Evolutionary conservation across 257 asterid species (phyloP).

Genomic region (Mentha longifolia): DNA sequence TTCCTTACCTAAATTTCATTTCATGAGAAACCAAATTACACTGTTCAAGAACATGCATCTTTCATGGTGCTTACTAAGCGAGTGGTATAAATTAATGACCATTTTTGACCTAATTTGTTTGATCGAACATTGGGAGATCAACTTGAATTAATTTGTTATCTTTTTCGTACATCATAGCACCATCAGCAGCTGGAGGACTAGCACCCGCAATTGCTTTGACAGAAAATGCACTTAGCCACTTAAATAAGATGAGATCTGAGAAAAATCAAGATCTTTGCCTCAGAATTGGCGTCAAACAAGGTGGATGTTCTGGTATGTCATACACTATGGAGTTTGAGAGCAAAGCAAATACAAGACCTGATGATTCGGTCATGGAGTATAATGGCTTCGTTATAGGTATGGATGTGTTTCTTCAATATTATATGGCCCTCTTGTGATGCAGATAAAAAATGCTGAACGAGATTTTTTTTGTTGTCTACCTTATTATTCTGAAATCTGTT

Average conservation of each 20-base stretch:
- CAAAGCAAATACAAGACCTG: constrained; percentile 71
- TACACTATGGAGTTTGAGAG: constrained; percentile 94
- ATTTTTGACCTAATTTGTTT: neutral
- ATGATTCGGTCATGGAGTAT: constrained; percentile 87
- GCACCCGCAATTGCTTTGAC: constrained; percentile 87
- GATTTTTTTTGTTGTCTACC: neutral
- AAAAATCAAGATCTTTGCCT: constrained; percentile 69
- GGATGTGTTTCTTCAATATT: constrained; percentile 2
- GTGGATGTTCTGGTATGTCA: constrained; percentile 98
- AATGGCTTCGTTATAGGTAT: constrained; percentile 84
- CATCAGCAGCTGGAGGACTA: constrained; percentile 61
- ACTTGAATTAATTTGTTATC: constrained; percentile 6
- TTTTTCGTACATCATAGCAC: constrained; percentile 50
- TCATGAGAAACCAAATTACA: neutral
- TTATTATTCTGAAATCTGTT: neutral
- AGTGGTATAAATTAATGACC: neutral
- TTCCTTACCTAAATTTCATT: neutral
- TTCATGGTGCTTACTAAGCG: neutral
- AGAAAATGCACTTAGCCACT: constrained; percentile 73
- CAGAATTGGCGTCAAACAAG: constrained; percentile 96
- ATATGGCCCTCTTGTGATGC: neutral
- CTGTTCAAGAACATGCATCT: neutral
- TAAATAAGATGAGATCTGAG: constrained; percentile 76
- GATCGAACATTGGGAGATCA: neutral
- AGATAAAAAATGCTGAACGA: neutral